Evolutionary conservation across 2,329 filamentous ascomycete genomes (phyloP), one percentile per base, ranked within the genome.

Genomic region (Nigrospora sphaerica): DNA sequence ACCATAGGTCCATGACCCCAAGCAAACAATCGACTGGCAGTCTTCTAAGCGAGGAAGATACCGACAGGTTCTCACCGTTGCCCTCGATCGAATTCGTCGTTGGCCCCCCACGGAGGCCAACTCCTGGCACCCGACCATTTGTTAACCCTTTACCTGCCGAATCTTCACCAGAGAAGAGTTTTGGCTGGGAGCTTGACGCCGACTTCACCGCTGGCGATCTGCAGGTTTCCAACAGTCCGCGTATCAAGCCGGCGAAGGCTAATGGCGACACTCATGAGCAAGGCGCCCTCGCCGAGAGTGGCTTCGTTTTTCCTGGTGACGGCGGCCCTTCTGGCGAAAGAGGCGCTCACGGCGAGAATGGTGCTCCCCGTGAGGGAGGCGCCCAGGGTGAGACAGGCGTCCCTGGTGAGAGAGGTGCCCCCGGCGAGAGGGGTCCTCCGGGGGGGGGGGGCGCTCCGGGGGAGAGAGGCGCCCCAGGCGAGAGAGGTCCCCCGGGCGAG

Each of bases 171-270:
- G 70, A 73, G 44, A 78, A 75, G 58, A 74, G 70, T 52, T 76
- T 72, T 47, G 72, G 70, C 9, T 81, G 77, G 77, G 65, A 80
- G 46, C 60, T 78, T 7, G 77, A 81, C 32, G 70, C 72, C 6
- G 78, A 81, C 46, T 80, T 81, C 52, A 80, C 78, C 1, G 77
- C 71, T 12, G 69, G 71, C 37, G 77, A 80, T 48, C 49, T 80
- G 35, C 75, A 80, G 47, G 57, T 76, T 32, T 81, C 78, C 0
- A 67, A 74, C 51, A 81, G 77, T 50, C 77, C 77, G n/a, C 71
- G 74, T 32, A 68, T 80, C 44, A 64, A 59, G 28, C 61, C 70
- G 18, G 60, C 54, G 23, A 59, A 61, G 31, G 59, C 63, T 31
- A 68, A 55, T 40, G 50, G 46, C 13, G 49, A 23, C 31, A 35